Evolutionary conservation across 2,329 filamentous ascomycete genomes (phyloP), one percentile per base, ranked within the genome.

Genomic region (Verticillium klebahnii): DNA sequence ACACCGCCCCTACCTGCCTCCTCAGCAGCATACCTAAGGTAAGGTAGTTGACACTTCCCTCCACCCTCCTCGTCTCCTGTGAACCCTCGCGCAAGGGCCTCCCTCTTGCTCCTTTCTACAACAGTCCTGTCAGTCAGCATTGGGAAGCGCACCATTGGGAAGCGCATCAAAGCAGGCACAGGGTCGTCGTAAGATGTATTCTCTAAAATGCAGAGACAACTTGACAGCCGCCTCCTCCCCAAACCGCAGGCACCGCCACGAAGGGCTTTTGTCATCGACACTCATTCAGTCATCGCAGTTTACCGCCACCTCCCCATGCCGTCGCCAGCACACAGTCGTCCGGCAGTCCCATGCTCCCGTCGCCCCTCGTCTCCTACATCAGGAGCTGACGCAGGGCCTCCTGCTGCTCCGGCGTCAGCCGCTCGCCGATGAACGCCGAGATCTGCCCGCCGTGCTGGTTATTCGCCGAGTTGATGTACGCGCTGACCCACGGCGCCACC

Each of bases 401-500:
- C 72, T 82, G 82, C 62, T 82, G 84, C 70, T 92, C 85, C 1
- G 82, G 80, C 56, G 82, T 80, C 64, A 97, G 78, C 68, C 92
- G 85, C 74, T 91, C 85, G 66, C 86, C 80, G 60, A 93, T 89
- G 71, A 91, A 94, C 62, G 78, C 79, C 32, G 84, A 86, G 65
- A 97, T 84, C 19, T 85, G 84, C 2, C 93, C 92, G 56, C 81
- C 81, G 68, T 92, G 88, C 69, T 88, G 86, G 70, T 81, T 79
- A 74, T 97, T 92, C 7, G 92, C 92, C 39, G 89, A 86, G 71
- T 89, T 89, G 71, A 97, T 79, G 72, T 92, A 93, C 66, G 84
- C 79, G 61, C 90, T 79, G 29, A 97, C 93, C 94, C 94, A 99
- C 73, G 89, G 90, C 60, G 92, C 80, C 63, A 93, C 90, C 60